Evolutionary conservation across 2,329 filamentous ascomycete species (phyloP).

Genomic region (Beauveria sp.): DNA sequence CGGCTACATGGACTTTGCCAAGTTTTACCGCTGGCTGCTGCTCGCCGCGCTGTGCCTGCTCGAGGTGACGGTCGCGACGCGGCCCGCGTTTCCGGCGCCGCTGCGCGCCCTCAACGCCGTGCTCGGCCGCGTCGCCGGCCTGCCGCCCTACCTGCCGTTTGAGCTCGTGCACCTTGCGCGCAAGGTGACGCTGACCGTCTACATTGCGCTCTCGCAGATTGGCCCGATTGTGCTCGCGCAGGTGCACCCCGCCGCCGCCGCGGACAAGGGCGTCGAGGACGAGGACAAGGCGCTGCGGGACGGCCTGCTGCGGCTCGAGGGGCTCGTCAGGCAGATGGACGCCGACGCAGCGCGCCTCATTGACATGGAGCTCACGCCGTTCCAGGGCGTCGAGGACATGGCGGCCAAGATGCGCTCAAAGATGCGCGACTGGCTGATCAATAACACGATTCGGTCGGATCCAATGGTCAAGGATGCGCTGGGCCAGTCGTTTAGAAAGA

Average conservation of each 20-base stretch:
- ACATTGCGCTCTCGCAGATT: constrained; percentile 77
- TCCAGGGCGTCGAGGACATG: constrained; percentile 61
- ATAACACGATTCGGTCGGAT: constrained; percentile 74
- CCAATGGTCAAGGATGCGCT: constrained; percentile 77
- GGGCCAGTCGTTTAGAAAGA: constrained; percentile 55
- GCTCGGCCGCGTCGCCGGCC: constrained; percentile 28
- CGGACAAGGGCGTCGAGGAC: constrained; percentile 18
- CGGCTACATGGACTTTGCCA: constrained; percentile 61
- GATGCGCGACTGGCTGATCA: constrained; percentile 79
- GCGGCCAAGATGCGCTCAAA: constrained; percentile 53
- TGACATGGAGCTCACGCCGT: constrained; percentile 74
- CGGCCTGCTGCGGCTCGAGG: constrained; percentile 60
- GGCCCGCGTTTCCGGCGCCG: constrained; percentile 42
- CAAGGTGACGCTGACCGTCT: constrained; percentile 68
- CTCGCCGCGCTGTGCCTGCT: constrained; percentile 45
- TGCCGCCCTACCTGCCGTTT: constrained; percentile 70
- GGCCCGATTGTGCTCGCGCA: constrained; percentile 53
- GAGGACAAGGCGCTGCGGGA: constrained; percentile 46
- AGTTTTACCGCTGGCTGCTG: constrained; percentile 58
- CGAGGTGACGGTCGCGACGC: constrained; percentile 49
- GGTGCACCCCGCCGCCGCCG: constrained; percentile 15
- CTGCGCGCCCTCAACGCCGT: constrained; percentile 39
- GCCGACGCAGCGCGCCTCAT: constrained; percentile 63
- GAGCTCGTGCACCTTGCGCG: constrained; percentile 71
- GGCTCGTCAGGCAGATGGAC: constrained; percentile 51